A percentile compares a stretch with the other conserved stretches of the same genome.
Conservation (phyloP, 768 basidiomycete species). For the Postia placenta region DNA sequence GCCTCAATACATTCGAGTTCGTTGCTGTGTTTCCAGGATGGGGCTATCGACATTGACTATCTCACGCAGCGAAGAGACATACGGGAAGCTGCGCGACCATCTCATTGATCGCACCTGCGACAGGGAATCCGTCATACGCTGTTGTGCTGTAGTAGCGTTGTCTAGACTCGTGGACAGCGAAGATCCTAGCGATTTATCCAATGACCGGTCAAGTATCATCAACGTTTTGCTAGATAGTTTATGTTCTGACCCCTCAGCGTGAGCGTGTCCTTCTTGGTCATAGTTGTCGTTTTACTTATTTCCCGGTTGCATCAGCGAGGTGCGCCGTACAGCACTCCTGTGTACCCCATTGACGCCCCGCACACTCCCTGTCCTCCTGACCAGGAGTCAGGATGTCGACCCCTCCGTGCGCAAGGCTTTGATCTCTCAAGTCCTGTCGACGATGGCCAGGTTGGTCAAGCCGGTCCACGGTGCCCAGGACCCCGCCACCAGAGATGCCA, state of each 20-base stretch:
- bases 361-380: constrained; percentile 36
- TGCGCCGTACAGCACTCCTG: constrained; percentile 44
- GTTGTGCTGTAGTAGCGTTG: constrained; percentile 40
- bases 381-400: constrained; percentile 42
- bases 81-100: constrained; percentile 28
- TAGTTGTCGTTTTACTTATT: neutral
- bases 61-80: constrained; percentile 37
- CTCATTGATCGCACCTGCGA: constrained; percentile 39
- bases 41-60: neutral
- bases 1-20: constrained; percentile 45
- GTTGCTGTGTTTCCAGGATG: constrained; percentile 7
- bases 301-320: constrained; percentile 30
- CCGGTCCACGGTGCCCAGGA: neutral
- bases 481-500: too few relatives aligned
- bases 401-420: constrained; percentile 34
- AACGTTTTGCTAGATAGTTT: constrained; percentile 33
- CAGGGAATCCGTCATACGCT: constrained; percentile 39
- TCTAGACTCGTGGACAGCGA: constrained; percentile 38
- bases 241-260: constrained; percentile 40
- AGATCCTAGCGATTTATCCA: constrained; percentile 23
- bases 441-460: neutral
- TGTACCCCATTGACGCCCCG: constrained; percentile 32
- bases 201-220: constrained; percentile 26
- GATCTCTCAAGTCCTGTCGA: constrained; percentile 18
- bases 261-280: constrained; percentile 13